Base-by-base conservation (phyloP, 1,284 basidiomycete genomes). In the Marasmius sp. region DNA sequence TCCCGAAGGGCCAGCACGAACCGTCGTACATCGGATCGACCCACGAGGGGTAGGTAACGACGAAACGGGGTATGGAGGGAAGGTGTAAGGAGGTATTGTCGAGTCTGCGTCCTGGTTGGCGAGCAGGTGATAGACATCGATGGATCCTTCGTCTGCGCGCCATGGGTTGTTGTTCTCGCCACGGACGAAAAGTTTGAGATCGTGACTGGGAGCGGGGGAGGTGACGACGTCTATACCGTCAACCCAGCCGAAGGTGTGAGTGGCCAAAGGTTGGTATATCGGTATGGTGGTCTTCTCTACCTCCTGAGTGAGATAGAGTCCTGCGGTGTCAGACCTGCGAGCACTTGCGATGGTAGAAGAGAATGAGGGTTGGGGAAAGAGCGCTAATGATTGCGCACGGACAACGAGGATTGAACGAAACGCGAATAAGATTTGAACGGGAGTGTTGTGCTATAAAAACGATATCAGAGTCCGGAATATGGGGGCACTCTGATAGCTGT, bases 211-310 rank as follows among this genome's bases (percentile, higher is more conserved):
- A 54, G 66, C 54, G 59, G 77, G 67, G 0, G 78, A 69, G 0
- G 83, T 77, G 27, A 85, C 77, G 5, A 82, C 81, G 56, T 88
- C 86, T 9, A 87, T 80, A 86, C 82, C 81, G 56, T 88, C 87
- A 9, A 87, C 80, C 87, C 86, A 88, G 20, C 86, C 86, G 66
- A 87, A 87, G 9, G 83, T 80, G 64, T 82, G 79, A 22, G 64
- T 73, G 0, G 78, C 77, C 33, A 83, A 67, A 6, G 85, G 79
- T 0, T 67, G 45, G 49, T 76, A 75, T 4, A 72, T 64, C 11
- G 62, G 64, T 1, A 34, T 34, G 36, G 5, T 16, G 49, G 16
- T 11, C 16, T 49, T 50, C 1, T 69, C 57, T 10, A 55, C 64
- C 33, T 65, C 66, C 1, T 54, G 41, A 34, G 41, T 27, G 36